A percentile compares a stretch with the other conserved stretches of the same genome.
These are phyloP conservation scores for Candida loeiensis DNA, from an alignment of 805 yeast genomes.

Conservation along the genomic window DNA sequence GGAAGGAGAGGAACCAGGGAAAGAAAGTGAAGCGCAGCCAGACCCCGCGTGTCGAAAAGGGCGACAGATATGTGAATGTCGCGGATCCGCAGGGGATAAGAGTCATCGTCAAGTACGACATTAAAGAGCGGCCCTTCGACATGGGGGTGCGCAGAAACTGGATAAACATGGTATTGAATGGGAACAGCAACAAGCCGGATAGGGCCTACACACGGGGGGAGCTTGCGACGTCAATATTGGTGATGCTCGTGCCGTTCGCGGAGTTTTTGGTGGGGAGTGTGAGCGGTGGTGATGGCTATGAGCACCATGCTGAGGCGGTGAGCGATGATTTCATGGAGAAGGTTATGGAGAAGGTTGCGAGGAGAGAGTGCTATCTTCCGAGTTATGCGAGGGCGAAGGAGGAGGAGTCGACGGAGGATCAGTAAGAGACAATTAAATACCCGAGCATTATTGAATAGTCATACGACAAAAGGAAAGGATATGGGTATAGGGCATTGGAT, in stretches of 20 bases:
- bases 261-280: slow-evolving; percentile 13
- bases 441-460: background rate
- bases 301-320: slow-evolving; percentile 9
- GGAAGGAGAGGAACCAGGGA: slow-evolving; percentile 14
- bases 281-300: too few relatives aligned
- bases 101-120: slow-evolving; percentile 32
- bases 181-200: slow-evolving; percentile 17
- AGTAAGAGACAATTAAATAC: background rate
- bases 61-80: slow-evolving; percentile 44
- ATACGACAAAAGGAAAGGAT: background rate
- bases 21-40: slow-evolving; percentile 9
- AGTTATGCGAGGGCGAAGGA: slow-evolving; percentile 6
- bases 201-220: slow-evolving; percentile 10
- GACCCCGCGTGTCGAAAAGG: slow-evolving; percentile 27
- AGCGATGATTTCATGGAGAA: slow-evolving; percentile 8
- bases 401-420: background rate
- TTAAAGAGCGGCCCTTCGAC: slow-evolving; percentile 32
- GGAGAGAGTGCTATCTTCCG: slow-evolving; percentile 11
- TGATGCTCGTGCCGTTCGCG: slow-evolving; percentile 20
- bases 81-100: slow-evolving; percentile 26
- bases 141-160: slow-evolving; percentile 37
- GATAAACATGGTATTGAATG: slow-evolving; percentile 29
- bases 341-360: slow-evolving; percentile 10
- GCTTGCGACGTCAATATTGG: slow-evolving; percentile 14
- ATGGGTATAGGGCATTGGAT: too few relatives aligned